phyloP scores from a whole-genome alignment of 2,329 filamentous ascomycete species.

The Pseudogymnoascus sp. region DNA sequence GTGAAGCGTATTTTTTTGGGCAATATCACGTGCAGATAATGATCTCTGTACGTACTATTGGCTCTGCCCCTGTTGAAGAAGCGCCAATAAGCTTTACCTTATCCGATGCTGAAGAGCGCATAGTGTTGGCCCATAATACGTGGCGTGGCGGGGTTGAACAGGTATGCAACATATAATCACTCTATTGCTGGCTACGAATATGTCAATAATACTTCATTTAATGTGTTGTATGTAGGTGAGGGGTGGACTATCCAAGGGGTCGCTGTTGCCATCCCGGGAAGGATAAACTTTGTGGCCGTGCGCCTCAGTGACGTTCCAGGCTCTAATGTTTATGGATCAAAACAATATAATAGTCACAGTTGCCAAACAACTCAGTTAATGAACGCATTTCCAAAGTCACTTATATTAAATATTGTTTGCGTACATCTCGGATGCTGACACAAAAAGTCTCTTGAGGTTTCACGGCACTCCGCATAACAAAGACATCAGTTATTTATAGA shows the following conservation, averaged over 20 bases:
- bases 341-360: slow-evolving; percentile 5
- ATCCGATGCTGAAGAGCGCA: background rate
- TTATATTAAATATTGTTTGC: background rate
- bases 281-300: slow-evolving; percentile 8
- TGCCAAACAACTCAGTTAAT: slow-evolving; percentile 6
- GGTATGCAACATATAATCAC: background rate
- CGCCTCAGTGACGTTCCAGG: slow-evolving; percentile 6
- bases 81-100: background rate
- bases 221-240: background rate
- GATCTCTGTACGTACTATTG: background rate
- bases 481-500: slow-evolving; percentile 8
- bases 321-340: slow-evolving; percentile 7
- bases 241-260: background rate
- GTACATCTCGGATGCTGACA: background rate
- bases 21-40: slow-evolving; percentile 3
- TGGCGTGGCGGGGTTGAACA: background rate
- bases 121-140: background rate
- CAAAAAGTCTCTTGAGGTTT: background rate
- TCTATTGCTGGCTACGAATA: background rate
- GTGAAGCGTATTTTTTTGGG: background rate
- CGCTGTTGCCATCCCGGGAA: slow-evolving; percentile 4
- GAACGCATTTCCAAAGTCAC: background rate
- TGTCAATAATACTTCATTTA: background rate
- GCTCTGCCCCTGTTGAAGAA: background rate
- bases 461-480: background rate